Conservation (phyloP, 2,329 filamentous ascomycete species). For the Plectosphaerella plurivora region DNA sequence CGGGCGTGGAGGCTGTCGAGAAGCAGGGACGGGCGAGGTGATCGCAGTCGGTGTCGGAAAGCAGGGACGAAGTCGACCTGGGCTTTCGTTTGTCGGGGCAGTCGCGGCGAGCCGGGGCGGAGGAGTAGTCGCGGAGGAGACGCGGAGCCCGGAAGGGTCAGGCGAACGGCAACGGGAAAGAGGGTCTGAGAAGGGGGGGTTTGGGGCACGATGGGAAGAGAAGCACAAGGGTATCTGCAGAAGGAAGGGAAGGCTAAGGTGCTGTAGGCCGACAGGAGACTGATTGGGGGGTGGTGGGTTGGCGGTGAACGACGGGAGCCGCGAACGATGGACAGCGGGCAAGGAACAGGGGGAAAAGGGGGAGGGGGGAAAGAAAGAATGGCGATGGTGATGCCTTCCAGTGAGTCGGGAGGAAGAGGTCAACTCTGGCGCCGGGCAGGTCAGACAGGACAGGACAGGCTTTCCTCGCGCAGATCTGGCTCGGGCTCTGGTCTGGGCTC, state of each 20-base stretch:
- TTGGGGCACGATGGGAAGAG: neutral
- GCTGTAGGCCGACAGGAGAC: neutral
- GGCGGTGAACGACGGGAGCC: neutral
- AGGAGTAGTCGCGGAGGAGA: too few species aligned
- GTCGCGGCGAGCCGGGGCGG: too few species aligned
- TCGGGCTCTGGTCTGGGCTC: neutral
- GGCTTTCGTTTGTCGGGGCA: too few species aligned
- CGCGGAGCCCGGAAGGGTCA: too few species aligned
- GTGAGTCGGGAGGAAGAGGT: neutral
- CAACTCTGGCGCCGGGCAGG: slow-evolving; percentile 1
- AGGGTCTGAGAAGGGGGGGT: neutral
- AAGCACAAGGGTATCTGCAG: slow-evolving; percentile 2
- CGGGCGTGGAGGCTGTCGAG: too few species aligned
- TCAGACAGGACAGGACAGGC: slow-evolving; percentile 6
- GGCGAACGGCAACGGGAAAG: too few species aligned
- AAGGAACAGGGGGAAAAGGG: slow-evolving; percentile 6
- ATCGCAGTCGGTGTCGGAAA: neutral
- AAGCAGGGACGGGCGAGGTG: neutral
- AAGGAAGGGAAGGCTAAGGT: slow-evolving; percentile 1
- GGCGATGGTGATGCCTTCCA: neutral
- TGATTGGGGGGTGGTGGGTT: neutral
- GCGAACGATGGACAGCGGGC: slow-evolving; percentile 4
- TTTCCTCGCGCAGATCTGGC: neutral
- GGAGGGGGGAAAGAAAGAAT: slow-evolving; percentile 2
- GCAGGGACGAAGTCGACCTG: neutral